These are phyloP conservation scores for Begonia masoniana DNA, from an alignment of 306 rosid genomes.

Conservation along the genomic window DNA sequence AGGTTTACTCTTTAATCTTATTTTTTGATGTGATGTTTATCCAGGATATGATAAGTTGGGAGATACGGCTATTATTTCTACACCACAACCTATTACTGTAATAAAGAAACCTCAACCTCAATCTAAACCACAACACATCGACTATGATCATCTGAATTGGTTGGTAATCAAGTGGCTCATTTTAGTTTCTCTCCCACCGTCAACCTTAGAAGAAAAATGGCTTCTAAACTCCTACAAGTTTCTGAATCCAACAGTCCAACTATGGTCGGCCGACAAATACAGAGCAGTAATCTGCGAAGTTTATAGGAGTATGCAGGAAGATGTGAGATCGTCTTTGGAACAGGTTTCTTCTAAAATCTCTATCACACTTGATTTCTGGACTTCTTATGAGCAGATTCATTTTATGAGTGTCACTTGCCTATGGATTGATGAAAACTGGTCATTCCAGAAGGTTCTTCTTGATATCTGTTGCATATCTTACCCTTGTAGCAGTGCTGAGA, in stretches of 20 bases:
- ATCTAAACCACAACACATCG: conserved; percentile 48
- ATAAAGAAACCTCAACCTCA: conserved; percentile 60
- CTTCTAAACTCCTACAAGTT: conserved; percentile 72
- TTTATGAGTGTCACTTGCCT: conserved; percentile 87
- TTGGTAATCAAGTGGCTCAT: conserved; percentile 81
- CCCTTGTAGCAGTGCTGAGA: conserved; percentile 68
- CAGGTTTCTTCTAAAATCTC: conserved; percentile 73
- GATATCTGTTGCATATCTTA: conserved; percentile 73
- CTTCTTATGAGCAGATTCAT: conserved; percentile 64
- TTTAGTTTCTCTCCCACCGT: conserved; percentile 71
- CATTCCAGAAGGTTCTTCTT: conserved; percentile 72
- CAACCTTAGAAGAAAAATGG: conserved; percentile 82
- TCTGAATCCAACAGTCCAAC: conserved; percentile 67
- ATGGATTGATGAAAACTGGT: conserved; percentile 90
- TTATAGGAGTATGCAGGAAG: conserved; percentile 78
- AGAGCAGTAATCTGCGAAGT: conserved; percentile 58
- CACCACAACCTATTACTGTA: conserved; percentile 28
- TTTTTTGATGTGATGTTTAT: conserved; percentile 1
- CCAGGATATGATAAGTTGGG: conserved; percentile 86
- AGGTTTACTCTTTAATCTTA: too few species aligned
- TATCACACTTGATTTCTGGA: conserved; percentile 83
- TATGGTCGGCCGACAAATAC: conserved; percentile 72
- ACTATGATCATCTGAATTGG: conserved; percentile 91
- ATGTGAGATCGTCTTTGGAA: conserved; percentile 54
- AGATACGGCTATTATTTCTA: conserved; percentile 33